Evolutionary conservation across 2,329 filamentous ascomycete genomes (phyloP), one percentile per base, ranked within the genome.

Genomic region (Claviceps humidiphila): DNA sequence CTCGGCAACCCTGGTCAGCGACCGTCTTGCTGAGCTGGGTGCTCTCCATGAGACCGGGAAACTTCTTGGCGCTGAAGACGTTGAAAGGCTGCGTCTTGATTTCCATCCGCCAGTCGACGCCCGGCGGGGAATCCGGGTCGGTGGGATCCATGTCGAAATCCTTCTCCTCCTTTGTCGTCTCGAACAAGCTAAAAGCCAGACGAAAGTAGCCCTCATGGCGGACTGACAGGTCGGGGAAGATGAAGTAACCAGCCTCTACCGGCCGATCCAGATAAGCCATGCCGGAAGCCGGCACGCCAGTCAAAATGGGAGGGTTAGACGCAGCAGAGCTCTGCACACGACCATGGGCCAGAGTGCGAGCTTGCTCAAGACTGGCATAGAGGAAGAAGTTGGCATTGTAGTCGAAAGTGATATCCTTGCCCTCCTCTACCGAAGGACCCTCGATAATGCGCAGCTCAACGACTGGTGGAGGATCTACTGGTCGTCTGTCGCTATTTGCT

Each of bases 361-460:
- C 86, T 60, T 88, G 83, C 64, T 96, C 89, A 54, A 98, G 76
- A 5, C 89, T 96, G 50, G 90, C 88, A 62, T 89, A 97, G 42
- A 97, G 82, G 71, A 98, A 97, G 78, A 97, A 97, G 70, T 95
- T 95, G 64, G 90, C 90, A 64, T 95, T 91, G 74, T 96, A 95
- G 54, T 82, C 79, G 62, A 95, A 95, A 2, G 93, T 97, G 62
- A 89, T 80, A 55, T 89, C 85, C 63, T 76, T 76, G 52, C 78
- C 77, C 50, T 74, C 70, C 48, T 79, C 75, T 24, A 82, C 74
- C 26, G 82, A 72, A 38, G 74, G 69, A 39, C 84, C 87, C 64
- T 95, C 87, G 60, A 82, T 89, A 57, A 97, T 86, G 58, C 84
- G 85, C 56, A 98, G 75, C 69, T 95, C 88, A 41, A 97, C 89